These are phyloP conservation scores for Barbarea vulgaris DNA, from an alignment of 345 rosid genomes.

Conservation along the genomic window DNA sequence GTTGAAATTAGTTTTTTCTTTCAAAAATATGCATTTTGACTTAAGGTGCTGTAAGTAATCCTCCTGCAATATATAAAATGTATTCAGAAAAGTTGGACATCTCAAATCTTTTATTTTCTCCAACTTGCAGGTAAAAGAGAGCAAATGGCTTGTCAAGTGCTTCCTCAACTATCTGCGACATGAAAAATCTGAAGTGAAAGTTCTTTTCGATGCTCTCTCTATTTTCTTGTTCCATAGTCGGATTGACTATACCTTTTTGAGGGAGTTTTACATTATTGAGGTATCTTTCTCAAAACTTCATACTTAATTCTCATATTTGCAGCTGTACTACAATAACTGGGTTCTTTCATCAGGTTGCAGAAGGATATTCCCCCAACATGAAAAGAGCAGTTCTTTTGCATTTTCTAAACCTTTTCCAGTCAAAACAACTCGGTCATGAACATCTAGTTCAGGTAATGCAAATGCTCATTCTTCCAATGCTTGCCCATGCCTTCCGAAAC, in stretches of 20 bases:
- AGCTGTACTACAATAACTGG: slow-evolving; percentile 25
- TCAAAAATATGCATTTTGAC: slow-evolving; percentile 7
- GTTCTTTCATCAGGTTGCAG: slow-evolving; percentile 71
- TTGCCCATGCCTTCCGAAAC: slow-evolving; percentile 88
- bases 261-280: slow-evolving; percentile 95
- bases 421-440: slow-evolving; percentile 83
- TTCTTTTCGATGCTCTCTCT: slow-evolving; percentile 87
- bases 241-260: slow-evolving; percentile 90
- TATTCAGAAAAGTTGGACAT: slow-evolving; percentile 21
- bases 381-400: slow-evolving; percentile 78
- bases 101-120: slow-evolving; percentile 17
- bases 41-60: neutral
- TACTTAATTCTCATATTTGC: slow-evolving; percentile 23
- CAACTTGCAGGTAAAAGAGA: slow-evolving; percentile 63
- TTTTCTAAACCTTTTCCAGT: slow-evolving; percentile 84
- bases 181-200: slow-evolving; percentile 76
- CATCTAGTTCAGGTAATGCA: slow-evolving; percentile 94
- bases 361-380: slow-evolving; percentile 79
- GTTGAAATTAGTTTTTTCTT: slow-evolving; percentile 12
- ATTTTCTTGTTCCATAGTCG: slow-evolving; percentile 89
- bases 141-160: slow-evolving; percentile 89
- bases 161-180: slow-evolving; percentile 85
- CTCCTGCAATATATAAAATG: slow-evolving; percentile 2
- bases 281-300: slow-evolving; percentile 43
- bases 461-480: slow-evolving; percentile 99